Percentiles rank a stretch among this genome's conserved stretches.
Conservation (phyloP, 805 yeast species). For the Diddensiella transvaalensis region DNA sequence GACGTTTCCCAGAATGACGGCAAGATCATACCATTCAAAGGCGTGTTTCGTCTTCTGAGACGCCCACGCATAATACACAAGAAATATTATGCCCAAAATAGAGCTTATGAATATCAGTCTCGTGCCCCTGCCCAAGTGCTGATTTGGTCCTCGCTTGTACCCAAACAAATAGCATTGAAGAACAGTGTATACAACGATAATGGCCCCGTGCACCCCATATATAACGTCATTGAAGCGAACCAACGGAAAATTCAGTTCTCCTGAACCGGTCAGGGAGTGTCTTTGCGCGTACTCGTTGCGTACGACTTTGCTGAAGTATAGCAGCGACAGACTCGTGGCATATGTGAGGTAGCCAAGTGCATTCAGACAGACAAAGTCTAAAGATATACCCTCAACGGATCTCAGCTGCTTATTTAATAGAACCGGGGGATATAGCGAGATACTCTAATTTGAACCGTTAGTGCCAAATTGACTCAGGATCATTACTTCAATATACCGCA, state of each 20-base stretch:
- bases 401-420: slow-evolving; percentile 29
- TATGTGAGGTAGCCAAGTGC: slow-evolving; percentile 36
- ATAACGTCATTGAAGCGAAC: slow-evolving; percentile 43
- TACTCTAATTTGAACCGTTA: no score
- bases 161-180: slow-evolving; percentile 38
- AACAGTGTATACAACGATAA: slow-evolving; percentile 34
- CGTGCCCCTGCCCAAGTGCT: slow-evolving; percentile 28
- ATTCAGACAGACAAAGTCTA: slow-evolving; percentile 36
- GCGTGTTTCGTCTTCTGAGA: slow-evolving; percentile 8
- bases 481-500: neutral
- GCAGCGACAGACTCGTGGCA: slow-evolving; percentile 30
- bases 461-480: neutral
- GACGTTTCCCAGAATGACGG: slow-evolving; percentile 41
- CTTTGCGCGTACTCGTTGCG: slow-evolving; percentile 35
- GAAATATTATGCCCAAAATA: slow-evolving; percentile 18
- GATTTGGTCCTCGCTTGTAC: slow-evolving; percentile 33
- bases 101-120: slow-evolving; percentile 26
- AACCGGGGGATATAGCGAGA: slow-evolving; percentile 38
- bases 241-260: slow-evolving; percentile 35
- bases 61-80: slow-evolving; percentile 27
- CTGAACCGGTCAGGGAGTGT: slow-evolving; percentile 23
- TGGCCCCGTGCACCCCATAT: slow-evolving; percentile 44
- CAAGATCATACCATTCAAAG: slow-evolving; percentile 36
- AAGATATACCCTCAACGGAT: slow-evolving; percentile 37
- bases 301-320: slow-evolving; percentile 32